Percentiles rank a stretch among this genome's conserved stretches.
Conservation (phyloP, 2,329 filamentous ascomycete genomes). For the Setomelanomma holmii region DNA sequence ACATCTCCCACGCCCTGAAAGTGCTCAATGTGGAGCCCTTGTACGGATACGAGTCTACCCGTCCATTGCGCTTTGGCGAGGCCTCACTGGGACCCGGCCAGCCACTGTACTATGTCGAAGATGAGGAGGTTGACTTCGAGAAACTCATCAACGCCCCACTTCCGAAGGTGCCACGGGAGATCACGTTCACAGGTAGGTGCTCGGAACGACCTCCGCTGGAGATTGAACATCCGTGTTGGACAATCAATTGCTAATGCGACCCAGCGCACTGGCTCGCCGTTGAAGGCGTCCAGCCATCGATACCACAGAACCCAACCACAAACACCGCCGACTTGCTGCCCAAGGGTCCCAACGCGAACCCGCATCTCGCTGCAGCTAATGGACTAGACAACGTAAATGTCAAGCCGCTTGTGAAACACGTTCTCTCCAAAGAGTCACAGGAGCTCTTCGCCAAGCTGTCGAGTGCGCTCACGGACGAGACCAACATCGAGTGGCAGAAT, state of each 20-base stretch:
- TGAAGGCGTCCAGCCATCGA: conserved; percentile 94
- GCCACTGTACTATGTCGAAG: conserved; percentile 95
- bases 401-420: conserved; percentile 93
- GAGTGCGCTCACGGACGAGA: conserved; percentile 84
- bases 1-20: conserved; percentile 84
- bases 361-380: conserved; percentile 80
- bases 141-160: conserved; percentile 96
- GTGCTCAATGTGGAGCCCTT: conserved; percentile 92
- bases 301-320: conserved; percentile 92
- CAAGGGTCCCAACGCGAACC: conserved; percentile 88
- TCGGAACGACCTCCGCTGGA: too few species aligned
- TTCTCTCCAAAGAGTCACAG: conserved; percentile 93
- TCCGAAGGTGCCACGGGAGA: conserved; percentile 92
- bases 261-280: conserved; percentile 95
- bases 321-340: conserved; percentile 87
- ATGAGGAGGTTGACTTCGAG: conserved; percentile 98
- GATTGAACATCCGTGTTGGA: too few species aligned
- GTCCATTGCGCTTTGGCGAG: conserved; percentile 89
- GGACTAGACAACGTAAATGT: conserved; percentile 84
- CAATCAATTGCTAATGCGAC: conserved; percentile 15
- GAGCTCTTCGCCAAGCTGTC: conserved; percentile 98
- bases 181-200: conserved; percentile 81
- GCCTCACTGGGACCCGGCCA: conserved; percentile 92
- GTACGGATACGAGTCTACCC: conserved; percentile 93
- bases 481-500: conserved; percentile 82